Percentiles rank a stretch among this genome's conserved stretches.
Conservation (phyloP, 139 green algal genomes). For the Pseudopediastrum boryanum region DNA sequence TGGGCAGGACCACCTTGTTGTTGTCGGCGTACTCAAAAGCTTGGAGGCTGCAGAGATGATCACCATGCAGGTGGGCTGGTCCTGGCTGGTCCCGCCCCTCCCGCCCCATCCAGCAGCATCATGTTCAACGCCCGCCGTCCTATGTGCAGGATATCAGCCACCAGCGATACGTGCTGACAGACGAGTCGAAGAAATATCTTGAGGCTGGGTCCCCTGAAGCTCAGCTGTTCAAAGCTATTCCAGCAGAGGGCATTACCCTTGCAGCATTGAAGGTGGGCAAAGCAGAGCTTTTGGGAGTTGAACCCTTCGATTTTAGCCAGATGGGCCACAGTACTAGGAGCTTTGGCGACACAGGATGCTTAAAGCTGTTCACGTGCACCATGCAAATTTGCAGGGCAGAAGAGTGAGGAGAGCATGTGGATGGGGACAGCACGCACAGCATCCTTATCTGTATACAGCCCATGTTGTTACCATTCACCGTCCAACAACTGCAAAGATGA, state of each 20-base stretch:
- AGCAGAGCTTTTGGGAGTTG: too few species aligned
- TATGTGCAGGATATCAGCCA: slow-evolving; percentile 74
- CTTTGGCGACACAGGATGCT: too few species aligned
- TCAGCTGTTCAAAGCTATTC: slow-evolving; percentile 82
- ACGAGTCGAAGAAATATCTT: slow-evolving; percentile 77
- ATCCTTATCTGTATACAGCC: too few species aligned
- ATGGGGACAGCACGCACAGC: too few species aligned
- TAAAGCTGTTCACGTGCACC: too few species aligned
- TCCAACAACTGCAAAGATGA: too few species aligned
- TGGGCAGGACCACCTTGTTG: slow-evolving; percentile 67
- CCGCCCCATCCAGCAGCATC: not conserved
- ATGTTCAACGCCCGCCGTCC: not conserved
- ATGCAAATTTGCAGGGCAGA: too few species aligned
- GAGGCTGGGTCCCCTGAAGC: slow-evolving; percentile 79
- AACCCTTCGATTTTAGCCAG: too few species aligned
- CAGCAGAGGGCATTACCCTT: slow-evolving; percentile 74
- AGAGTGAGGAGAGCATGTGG: too few species aligned
- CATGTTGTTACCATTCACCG: too few species aligned
- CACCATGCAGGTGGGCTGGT: slow-evolving; percentile 58
- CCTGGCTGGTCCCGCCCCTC: not conserved
- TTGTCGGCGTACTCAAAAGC: slow-evolving; percentile 89
- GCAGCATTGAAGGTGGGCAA: slow-evolving; percentile 77
- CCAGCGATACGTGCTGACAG: slow-evolving; percentile 74
- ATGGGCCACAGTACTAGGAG: too few species aligned
- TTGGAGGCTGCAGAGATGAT: slow-evolving; percentile 84